Evolutionary conservation across 257 asterid species (phyloP).

Genomic region (Lantana camara): DNA sequence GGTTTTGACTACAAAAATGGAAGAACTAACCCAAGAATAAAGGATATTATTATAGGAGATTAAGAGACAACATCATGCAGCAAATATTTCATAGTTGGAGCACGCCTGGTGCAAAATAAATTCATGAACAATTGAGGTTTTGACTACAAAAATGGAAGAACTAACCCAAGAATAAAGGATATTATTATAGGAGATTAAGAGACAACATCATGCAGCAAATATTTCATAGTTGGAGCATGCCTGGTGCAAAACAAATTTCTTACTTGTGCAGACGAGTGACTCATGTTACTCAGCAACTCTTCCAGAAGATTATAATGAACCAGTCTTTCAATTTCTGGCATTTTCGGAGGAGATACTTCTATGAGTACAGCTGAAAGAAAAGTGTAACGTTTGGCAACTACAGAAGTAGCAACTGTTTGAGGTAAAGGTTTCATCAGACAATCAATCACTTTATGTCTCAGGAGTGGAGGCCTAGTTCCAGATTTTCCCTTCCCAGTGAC

Average conservation of each 20-base stretch:
- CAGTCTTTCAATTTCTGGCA: conserved; percentile 66
- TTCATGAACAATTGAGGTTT: too few relatives aligned
- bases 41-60: conserved; percentile 9
- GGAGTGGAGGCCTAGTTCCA: conserved; percentile 80
- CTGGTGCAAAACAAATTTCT: conserved; percentile 35
- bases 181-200: conserved; percentile 9
- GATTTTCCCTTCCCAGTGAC: conserved; percentile 93
- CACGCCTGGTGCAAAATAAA: conserved; percentile 13
- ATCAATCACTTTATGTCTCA: conserved; percentile 80
- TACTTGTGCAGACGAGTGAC: conserved; percentile 96
- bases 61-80: conserved; percentile 7
- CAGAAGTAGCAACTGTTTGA: conserved; percentile 70
- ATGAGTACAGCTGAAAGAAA: conserved; percentile 90
- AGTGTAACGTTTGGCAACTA: conserved; percentile 86
- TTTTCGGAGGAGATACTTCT: conserved; percentile 81
- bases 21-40: conserved; percentile 3
- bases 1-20: conserved; percentile 15
- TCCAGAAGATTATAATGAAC: conserved; percentile 78
- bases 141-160: conserved; percentile 9
- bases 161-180: conserved; percentile 10
- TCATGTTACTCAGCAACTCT: conserved; percentile 88
- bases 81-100: conserved; percentile 18
- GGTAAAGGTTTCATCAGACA: conserved; percentile 88
- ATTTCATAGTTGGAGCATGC: conserved; percentile 17
- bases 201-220: conserved; percentile 3